Conservation (phyloP, 108 stramenopile species). For the Skeletonema costatum region DNA sequence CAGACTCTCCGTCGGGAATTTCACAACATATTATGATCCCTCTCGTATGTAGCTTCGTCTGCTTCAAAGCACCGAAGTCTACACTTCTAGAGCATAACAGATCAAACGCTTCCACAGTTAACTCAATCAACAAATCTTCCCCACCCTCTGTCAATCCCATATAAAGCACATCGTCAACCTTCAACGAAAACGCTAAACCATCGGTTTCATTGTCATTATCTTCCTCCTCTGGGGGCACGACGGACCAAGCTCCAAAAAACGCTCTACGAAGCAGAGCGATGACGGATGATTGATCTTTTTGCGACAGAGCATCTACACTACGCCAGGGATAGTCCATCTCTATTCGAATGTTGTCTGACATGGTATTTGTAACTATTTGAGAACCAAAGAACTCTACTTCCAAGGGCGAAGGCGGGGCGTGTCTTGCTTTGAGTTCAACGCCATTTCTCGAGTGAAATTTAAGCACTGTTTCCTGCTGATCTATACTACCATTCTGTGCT, state of each 20-base stretch:
- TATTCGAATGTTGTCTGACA: constrained; percentile 15
- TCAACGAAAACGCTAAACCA: constrained; percentile 9
- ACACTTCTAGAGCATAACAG: constrained; percentile 41
- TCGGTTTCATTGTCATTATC: constrained; percentile 16
- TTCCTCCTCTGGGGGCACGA: constrained; percentile 6
- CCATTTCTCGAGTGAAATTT: constrained; percentile 31
- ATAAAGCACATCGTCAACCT: constrained; percentile 42
- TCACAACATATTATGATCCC: constrained; percentile 79
- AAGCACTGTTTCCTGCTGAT: constrained; percentile 27
- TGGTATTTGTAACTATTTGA: neutral
- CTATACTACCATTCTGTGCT: constrained; percentile 37
- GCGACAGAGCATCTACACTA: constrained; percentile 20
- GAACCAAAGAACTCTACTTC: neutral
- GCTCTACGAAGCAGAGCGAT: constrained; percentile 58
- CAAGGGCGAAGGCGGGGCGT: constrained; percentile 6
- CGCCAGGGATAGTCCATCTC: constrained; percentile 38
- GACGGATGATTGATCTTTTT: constrained; percentile 25
- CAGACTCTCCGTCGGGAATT: neutral
- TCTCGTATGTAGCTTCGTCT: constrained; percentile 64
- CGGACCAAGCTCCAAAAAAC: constrained; percentile 37
- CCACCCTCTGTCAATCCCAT: constrained; percentile 61
- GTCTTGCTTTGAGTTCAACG: constrained; percentile 6
- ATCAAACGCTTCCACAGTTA: constrained; percentile 64
- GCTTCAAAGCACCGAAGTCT: constrained; percentile 54
- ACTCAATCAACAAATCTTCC: constrained; percentile 68